A percentile compares a stretch with the other conserved stretches of the same genome.
phyloP scores from a whole-genome alignment of 768 basidiomycete species.

The Phaffia tasmanica region DNA sequence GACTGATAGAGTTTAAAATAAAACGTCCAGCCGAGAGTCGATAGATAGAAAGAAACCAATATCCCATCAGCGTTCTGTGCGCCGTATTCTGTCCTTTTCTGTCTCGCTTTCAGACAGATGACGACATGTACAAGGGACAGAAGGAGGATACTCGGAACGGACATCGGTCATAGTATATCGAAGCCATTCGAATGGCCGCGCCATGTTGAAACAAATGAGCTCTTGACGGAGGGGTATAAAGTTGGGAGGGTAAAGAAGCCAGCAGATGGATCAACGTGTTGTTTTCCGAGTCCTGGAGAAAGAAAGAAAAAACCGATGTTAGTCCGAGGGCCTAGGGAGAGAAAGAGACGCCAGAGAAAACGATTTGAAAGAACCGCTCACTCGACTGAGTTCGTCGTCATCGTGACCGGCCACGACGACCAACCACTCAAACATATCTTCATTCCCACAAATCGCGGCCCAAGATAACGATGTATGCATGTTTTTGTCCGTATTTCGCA shows the following conservation, averaged over 20 bases:
- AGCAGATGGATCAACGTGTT: conserved; percentile 88
- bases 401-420: conserved; percentile 76
- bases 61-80: background rate
- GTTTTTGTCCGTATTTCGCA: conserved; percentile 79
- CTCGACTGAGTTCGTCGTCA: conserved; percentile 82
- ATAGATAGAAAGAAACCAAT: too few species aligned
- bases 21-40: too few species aligned
- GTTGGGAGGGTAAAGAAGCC: conserved; percentile 61
- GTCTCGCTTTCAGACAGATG: too few species aligned
- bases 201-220: conserved; percentile 29
- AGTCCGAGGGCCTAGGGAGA: conserved; percentile 5
- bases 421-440: conserved; percentile 81
- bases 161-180: conserved; percentile 69
- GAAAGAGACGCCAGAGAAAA: background rate
- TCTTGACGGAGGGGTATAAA: conserved; percentile 44
- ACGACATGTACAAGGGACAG: background rate
- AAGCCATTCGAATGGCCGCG: conserved; percentile 71
- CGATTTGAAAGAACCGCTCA: conserved; percentile 39
- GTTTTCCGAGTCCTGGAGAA: conserved; percentile 68
- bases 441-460: conserved; percentile 76
- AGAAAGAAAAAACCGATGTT: background rate
- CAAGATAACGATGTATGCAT: conserved; percentile 82
- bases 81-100: background rate
- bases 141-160: background rate
- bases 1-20: conserved; percentile 32